A percentile compares a stretch with the other conserved stretches of the same genome.
These are phyloP conservation scores for Fraxinus latifolia DNA, from an alignment of 305 asterid species.

Conservation along the genomic window DNA sequence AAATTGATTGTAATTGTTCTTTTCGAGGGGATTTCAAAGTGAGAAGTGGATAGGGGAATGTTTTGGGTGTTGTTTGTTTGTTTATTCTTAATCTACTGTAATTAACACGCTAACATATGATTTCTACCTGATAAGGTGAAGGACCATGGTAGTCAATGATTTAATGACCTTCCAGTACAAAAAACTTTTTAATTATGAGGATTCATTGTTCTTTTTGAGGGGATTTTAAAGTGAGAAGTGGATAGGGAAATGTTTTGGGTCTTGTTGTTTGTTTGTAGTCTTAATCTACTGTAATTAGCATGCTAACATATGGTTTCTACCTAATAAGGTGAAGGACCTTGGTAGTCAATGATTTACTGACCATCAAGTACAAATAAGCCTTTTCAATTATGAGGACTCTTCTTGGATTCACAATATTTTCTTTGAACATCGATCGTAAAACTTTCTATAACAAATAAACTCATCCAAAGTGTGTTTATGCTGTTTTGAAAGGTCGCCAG, in stretches of 20 bases:
- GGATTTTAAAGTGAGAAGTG: neutral
- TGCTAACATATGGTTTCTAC: neutral
- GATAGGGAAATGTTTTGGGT: neutral
- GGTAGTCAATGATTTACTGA: neutral
- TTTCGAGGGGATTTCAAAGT: constrained; percentile 3
- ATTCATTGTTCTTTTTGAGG: neutral
- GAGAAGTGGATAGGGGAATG: neutral
- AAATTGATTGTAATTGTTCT: neutral
- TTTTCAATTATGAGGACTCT: neutral
- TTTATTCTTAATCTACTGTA: neutral
- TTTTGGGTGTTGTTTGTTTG: neutral
- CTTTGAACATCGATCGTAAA: neutral
- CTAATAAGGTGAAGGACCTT: neutral
- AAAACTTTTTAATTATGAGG: neutral
- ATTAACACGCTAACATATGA: neutral
- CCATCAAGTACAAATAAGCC: neutral
- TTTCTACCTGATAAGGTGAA: neutral
- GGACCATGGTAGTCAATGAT: neutral
- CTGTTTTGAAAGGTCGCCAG: constrained; percentile 68
- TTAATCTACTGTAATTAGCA: neutral
- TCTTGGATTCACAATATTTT: neutral
- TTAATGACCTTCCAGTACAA: neutral
- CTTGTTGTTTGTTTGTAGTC: neutral
- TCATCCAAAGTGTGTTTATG: constrained; percentile 11
- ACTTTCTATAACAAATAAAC: constrained; percentile 8